phyloP scores from a whole-genome alignment of 495 filamentous ascomycete species.

The Geoglossum glabrum region DNA sequence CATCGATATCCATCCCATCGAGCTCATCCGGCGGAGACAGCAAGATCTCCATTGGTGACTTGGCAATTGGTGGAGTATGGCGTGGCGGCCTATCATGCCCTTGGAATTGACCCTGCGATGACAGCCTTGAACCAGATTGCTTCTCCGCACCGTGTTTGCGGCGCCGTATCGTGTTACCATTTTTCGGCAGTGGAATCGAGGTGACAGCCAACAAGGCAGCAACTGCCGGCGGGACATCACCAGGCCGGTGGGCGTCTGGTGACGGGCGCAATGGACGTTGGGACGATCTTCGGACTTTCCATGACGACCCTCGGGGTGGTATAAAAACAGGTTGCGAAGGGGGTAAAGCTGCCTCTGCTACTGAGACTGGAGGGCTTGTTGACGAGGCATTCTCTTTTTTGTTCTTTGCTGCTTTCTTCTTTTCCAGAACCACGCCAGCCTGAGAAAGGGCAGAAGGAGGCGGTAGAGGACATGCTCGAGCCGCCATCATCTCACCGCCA shows the following conservation, averaged over 20 bases:
- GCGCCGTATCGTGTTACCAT: conserved; percentile 3
- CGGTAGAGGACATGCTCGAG: neutral
- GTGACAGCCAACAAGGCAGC: conserved; percentile 25
- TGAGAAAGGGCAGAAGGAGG: neutral
- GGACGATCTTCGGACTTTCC: neutral
- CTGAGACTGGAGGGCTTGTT: neutral
- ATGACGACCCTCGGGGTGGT: neutral
- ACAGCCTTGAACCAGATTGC: neutral
- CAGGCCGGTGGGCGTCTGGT: conserved; percentile 12
- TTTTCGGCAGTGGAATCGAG: conserved; percentile 17
- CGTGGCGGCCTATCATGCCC: neutral
- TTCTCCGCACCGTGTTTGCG: neutral
- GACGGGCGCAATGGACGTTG: neutral
- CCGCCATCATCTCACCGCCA: neutral
- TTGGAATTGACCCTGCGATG: neutral
- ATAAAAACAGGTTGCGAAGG: neutral
- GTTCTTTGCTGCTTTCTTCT: neutral
- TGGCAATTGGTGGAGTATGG: conserved; percentile 9
- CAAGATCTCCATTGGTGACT: conserved; percentile 19
- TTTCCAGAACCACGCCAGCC: neutral
- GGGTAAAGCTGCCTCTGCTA: neutral
- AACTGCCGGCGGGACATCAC: conserved; percentile 21
- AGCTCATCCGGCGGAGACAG: conserved; percentile 15
- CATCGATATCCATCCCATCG: conserved; percentile 12
- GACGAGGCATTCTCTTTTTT: neutral